These are phyloP conservation scores for Elongisporangium anandrum DNA, from an alignment of 352 stramenopile genomes.

Conservation along the genomic window DNA sequence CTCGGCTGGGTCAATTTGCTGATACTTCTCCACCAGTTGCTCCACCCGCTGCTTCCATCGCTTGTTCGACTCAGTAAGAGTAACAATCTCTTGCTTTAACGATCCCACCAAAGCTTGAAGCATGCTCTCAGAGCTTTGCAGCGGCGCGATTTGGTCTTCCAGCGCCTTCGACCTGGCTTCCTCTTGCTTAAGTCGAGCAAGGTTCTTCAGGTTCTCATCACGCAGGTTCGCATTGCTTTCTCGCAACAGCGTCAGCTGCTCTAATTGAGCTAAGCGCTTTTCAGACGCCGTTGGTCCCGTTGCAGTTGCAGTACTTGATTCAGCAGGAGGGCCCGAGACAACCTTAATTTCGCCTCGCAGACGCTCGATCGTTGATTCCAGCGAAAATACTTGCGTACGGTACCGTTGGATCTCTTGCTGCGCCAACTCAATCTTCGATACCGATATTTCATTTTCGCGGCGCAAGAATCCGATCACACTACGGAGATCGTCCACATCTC, in stretches of 20 bases:
- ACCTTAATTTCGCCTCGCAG: constrained; percentile 60
- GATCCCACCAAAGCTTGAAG: constrained; percentile 51
- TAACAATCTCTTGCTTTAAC: constrained; percentile 58
- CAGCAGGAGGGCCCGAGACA: constrained; percentile 4
- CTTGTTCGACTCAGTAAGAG: constrained; percentile 58
- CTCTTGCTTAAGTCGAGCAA: constrained; percentile 46
- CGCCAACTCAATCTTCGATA: constrained; percentile 66
- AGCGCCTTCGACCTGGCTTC: constrained; percentile 40
- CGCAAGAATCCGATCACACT: constrained; percentile 70
- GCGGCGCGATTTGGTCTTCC: constrained; percentile 45
- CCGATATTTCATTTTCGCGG: constrained; percentile 58
- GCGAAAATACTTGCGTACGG: constrained; percentile 39
- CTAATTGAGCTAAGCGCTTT: constrained; percentile 59
- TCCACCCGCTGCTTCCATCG: constrained; percentile 79
- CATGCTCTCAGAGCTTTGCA: constrained; percentile 35
- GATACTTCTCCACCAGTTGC: constrained; percentile 80
- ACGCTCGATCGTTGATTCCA: constrained; percentile 56
- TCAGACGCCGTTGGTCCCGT: constrained; percentile 17
- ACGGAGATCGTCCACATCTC: constrained; percentile 68
- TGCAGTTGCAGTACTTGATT: constrained; percentile 5
- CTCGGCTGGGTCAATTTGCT: constrained; percentile 71
- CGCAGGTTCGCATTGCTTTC: constrained; percentile 79
- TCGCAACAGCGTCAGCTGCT: constrained; percentile 70
- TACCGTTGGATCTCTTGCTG: constrained; percentile 65
- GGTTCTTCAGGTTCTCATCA: constrained; percentile 61